These are phyloP conservation scores for Apiotrichum porosum DNA, from an alignment of 1,284 basidiomycete species.

Conservation along the genomic window DNA sequence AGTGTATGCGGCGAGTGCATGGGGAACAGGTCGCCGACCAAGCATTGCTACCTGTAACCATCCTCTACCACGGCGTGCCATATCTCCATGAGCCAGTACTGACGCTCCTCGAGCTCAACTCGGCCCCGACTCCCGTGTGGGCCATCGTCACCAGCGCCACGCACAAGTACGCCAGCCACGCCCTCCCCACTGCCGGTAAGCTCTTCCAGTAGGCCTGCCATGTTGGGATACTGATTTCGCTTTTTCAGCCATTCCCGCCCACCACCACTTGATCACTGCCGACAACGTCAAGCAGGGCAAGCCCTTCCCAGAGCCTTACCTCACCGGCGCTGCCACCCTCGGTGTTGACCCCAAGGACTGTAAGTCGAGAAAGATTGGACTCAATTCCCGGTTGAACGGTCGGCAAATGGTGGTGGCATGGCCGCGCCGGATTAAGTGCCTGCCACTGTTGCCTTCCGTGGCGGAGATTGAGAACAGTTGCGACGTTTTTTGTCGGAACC, in stretches of 20 bases:
- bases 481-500: too few relatives aligned
- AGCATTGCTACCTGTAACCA: too few relatives aligned
- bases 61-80: too few relatives aligned
- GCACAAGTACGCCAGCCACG: conserved; percentile 60
- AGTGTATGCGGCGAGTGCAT: background rate
- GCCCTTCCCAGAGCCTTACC: conserved; percentile 74
- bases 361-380: conserved; percentile 15
- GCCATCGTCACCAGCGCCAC: conserved; percentile 80
- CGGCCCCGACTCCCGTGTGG: conserved; percentile 65
- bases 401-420: too few relatives aligned
- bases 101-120: conserved; percentile 54
- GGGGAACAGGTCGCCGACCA: background rate
- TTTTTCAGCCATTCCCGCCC: too few relatives aligned
- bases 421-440: too few relatives aligned
- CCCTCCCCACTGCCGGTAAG: conserved; percentile 58
- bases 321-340: conserved; percentile 43
- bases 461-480: too few relatives aligned
- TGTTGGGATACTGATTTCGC: too few relatives aligned
- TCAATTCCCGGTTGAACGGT: too few relatives aligned
- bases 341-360: conserved; percentile 37
- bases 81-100: too few relatives aligned
- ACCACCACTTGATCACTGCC: conserved; percentile 62
- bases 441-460: too few relatives aligned
- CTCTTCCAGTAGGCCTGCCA: too few relatives aligned
- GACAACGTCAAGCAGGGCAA: conserved; percentile 70